Percentiles rank a stretch among this genome's conserved stretches.
Evolutionary conservation across 2,329 filamentous ascomycete species (phyloP).

Genomic region (Colletotrichum lini): DNA sequence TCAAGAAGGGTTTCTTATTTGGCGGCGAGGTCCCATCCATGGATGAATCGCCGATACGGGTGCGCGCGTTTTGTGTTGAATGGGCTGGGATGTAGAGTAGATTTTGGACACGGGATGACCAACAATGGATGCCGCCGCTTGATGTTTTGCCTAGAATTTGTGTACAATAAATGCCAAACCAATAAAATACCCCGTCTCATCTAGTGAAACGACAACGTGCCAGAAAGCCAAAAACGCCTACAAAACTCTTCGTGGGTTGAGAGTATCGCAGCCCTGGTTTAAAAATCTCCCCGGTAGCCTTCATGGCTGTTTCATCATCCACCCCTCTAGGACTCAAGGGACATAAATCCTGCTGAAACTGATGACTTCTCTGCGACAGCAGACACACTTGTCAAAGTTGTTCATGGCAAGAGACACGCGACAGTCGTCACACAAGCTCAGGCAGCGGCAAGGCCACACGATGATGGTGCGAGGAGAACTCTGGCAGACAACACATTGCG

Average conservation of each 20-base stretch:
- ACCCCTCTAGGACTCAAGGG: conserved; percentile 58
- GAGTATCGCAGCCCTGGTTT: not conserved
- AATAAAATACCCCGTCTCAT: conserved; percentile 25
- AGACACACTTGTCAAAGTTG: conserved; percentile 97
- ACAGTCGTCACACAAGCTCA: conserved; percentile 96
- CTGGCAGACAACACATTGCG: conserved; percentile 95
- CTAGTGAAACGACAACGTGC: conserved; percentile 6
- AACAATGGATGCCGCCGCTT: not conserved
- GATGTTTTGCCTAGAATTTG: conserved; percentile 3
- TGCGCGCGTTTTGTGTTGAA: conserved; percentile 88
- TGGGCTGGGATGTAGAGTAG: conserved; percentile 87
- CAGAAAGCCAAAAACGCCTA: conserved; percentile 9
- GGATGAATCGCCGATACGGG: conserved; percentile 53
- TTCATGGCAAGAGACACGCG: conserved; percentile 94
- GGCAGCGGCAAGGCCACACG: conserved; percentile 95
- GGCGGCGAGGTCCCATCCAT: conserved; percentile 72
- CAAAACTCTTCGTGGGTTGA: not conserved
- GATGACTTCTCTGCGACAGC: conserved; percentile 88
- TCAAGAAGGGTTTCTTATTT: conserved; percentile 95
- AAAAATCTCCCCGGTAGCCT: not conserved
- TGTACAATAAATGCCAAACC: conserved; percentile 11
- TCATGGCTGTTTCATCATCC: not conserved
- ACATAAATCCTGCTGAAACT: conserved; percentile 95
- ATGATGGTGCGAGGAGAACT: conserved; percentile 88
- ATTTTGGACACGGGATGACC: not conserved